Evolutionary conservation across 208 protist species (phyloP), one percentile per base, ranked within the genome.

Genomic region (Trypanosoma vivax): DNA sequence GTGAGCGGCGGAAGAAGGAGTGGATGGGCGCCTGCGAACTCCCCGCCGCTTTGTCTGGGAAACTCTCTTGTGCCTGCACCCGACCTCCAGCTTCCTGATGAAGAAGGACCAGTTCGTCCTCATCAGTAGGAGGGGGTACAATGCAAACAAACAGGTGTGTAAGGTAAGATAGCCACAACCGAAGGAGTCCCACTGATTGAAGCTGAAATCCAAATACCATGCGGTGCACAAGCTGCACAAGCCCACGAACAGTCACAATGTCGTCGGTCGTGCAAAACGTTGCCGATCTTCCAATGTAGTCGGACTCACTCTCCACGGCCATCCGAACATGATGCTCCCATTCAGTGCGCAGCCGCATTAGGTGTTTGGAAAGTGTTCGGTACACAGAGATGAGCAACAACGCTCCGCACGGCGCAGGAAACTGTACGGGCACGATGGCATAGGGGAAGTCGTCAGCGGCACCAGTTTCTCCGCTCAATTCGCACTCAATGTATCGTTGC

Each of bases 141-240:
- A 85, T 30, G n/a, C 63, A 65, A 7, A 50, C 46, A 55, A 92
- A 87, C 24, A 92, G 55, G 41, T 88, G 75, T 48, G 41, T 50
- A 29, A 92, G 67, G 60, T 84, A 79, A 33, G 72, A 76, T 9
- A 88, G 5, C 84, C 84, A 92, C 13, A 87, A 62, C 37, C 71
- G 79, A 38, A 88, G 59, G 46, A 92, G 60, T 10, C 75, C 78
- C 5, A 29, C 24, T 2, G 79, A 63, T 50, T 80, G 84, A 19
- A 53, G 34, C 21, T 64, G 46, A 33, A 56, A 63, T n/a, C 41
- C 78, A 50, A 92, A 87, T 1, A 88, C 78, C 60, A 73, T 72
- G 27, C 53, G 72, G 48, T 88, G 79, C 21, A 70, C 69, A 5
- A 79, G 48, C 25, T 67, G 72, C 11, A 92, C 29, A 19, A 84